Evolutionary conservation across 768 basidiomycete species (phyloP).

Genomic region (Peribolospora baueri): DNA sequence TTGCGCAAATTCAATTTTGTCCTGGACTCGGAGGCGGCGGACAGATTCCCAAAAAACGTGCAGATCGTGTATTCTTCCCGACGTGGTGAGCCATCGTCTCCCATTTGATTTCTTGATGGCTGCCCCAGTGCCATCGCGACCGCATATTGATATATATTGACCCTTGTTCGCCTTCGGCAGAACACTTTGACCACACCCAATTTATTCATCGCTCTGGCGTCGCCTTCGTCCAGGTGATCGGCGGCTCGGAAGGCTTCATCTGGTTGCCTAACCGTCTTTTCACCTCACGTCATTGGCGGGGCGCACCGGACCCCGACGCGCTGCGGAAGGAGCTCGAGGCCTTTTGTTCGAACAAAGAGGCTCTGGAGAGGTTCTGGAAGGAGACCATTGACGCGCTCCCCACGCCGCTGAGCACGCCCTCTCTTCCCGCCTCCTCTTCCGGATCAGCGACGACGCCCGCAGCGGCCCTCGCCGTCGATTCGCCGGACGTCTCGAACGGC

Average conservation of each 20-base stretch:
- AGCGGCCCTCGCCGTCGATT: no score
- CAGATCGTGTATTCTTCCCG: neutral
- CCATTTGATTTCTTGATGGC: constrained; percentile 9
- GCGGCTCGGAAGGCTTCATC: constrained; percentile 23
- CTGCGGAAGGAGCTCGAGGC: no score
- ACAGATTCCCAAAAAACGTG: neutral
- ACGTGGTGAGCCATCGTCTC: constrained; percentile 1
- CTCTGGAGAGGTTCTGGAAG: no score
- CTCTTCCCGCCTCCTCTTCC: no score
- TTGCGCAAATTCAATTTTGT: constrained; percentile 58
- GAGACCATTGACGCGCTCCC: no score
- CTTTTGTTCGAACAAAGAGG: no score
- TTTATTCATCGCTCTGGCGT: constrained; percentile 76
- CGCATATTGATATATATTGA: constrained; percentile 16
- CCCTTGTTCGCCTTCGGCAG: constrained; percentile 59
- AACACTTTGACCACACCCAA: constrained; percentile 51
- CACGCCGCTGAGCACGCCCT: no score
- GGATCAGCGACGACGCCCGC: no score
- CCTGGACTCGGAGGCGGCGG: constrained; percentile 5
- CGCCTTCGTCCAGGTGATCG: constrained; percentile 70
- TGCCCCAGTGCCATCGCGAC: constrained; percentile 2
- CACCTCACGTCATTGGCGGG: neutral
- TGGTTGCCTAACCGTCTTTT: neutral
- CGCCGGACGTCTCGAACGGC: no score
- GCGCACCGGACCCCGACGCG: no score